Evolutionary conservation across 2,329 filamentous ascomycete species (phyloP).

Genomic region (Rhynchosporium graminicola): DNA sequence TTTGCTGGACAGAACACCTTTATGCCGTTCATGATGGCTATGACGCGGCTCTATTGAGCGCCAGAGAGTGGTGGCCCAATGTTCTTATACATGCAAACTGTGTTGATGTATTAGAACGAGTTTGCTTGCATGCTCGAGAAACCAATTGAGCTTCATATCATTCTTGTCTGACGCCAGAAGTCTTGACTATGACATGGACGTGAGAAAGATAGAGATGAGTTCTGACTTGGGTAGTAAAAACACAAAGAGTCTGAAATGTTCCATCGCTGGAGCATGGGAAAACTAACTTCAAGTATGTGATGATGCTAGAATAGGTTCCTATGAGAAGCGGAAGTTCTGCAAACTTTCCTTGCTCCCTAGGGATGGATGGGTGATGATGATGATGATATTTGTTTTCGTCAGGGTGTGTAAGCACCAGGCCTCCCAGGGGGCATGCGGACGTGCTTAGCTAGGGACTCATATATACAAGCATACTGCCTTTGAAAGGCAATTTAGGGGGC

Average conservation of each 20-base stretch:
- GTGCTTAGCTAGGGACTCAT: too few species aligned
- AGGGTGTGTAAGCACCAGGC: too few species aligned
- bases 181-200: neutral
- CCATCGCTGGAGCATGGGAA: slow-evolving; percentile 15
- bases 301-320: slow-evolving; percentile 13
- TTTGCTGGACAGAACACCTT: slow-evolving; percentile 22
- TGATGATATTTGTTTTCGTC: too few species aligned
- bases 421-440: too few species aligned
- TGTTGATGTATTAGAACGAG: neutral
- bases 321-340: slow-evolving; percentile 19
- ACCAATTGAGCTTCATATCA: neutral
- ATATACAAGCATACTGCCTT: too few species aligned
- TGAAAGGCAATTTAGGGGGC: too few species aligned
- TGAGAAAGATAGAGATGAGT: neutral
- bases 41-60: slow-evolving; percentile 20
- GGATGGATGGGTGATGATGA: slow-evolving; percentile 9
- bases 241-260: slow-evolving; percentile 15
- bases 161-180: neutral
- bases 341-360: slow-evolving; percentile 21
- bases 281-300: slow-evolving; percentile 1
- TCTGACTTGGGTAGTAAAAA: slow-evolving; percentile 15
- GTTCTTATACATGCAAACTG: slow-evolving; percentile 15
- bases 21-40: slow-evolving; percentile 26
- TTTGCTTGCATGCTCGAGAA: neutral
- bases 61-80: slow-evolving; percentile 24